Percentiles rank a stretch among this genome's conserved stretches.
Conservation (phyloP, 768 basidiomycete genomes). For the Rhizopogon vulgaris region DNA sequence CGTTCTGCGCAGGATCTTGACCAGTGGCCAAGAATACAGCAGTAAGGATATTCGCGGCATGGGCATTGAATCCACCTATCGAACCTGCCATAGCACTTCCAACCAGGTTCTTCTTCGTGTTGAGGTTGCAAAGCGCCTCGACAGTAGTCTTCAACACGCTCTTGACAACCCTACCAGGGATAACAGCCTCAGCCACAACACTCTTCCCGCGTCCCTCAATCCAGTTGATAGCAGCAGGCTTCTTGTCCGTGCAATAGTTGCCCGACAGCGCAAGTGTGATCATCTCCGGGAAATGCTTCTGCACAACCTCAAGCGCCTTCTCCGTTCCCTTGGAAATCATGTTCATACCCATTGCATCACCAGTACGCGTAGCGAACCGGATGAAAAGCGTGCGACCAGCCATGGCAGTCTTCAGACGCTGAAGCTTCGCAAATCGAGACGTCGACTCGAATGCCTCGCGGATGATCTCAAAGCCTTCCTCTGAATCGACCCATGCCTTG, state of each 20-base stretch:
- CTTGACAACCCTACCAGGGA: constrained; percentile 86
- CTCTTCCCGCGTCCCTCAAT: constrained; percentile 98
- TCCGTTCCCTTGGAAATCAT: constrained; percentile 99
- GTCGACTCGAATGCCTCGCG: constrained; percentile 91
- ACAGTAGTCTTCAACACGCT: constrained; percentile 94
- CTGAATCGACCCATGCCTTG: constrained; percentile 81
- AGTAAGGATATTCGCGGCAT: constrained; percentile 95
- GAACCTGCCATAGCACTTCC: constrained; percentile 98
- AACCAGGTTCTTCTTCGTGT: constrained; percentile 94
- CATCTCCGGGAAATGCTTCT: constrained; percentile 85
- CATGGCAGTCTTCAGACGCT: constrained; percentile 80
- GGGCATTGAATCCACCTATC: constrained; percentile 98
- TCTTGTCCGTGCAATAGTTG: constrained; percentile 99
- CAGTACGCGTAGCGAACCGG: constrained; percentile 90
- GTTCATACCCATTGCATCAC: constrained; percentile 99
- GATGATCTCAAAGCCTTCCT: constrained; percentile 70
- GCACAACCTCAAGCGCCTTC: constrained; percentile 80
- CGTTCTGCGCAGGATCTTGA: constrained; percentile 98
- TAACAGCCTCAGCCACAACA: constrained; percentile 91
- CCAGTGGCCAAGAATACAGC: constrained; percentile 95
- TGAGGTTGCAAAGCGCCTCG: constrained; percentile 80
- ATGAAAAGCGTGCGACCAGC: constrained; percentile 93
- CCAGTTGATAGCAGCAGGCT: constrained; percentile 99
- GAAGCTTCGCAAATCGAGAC: constrained; percentile 84
- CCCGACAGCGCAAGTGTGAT: constrained; percentile 84